Conservation (phyloP, 306 rosid genomes). For the Vigna radiata region DNA sequence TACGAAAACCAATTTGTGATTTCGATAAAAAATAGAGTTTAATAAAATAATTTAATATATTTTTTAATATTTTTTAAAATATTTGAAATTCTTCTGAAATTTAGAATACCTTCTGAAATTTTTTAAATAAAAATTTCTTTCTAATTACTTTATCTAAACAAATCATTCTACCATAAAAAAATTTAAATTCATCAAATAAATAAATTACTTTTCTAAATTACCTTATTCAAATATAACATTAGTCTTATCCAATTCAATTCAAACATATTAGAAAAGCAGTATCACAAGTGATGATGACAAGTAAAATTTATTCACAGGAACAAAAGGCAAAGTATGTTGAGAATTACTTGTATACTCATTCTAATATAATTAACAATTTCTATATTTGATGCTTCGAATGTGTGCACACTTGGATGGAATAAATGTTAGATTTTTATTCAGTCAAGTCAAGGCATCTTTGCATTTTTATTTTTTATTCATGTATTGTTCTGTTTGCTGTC, state of each 20-base stretch:
- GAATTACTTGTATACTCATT: neutral
- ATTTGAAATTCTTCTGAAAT: too few species aligned
- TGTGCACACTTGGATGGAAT: neutral
- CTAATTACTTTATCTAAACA: too few species aligned
- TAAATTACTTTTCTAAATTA: too few species aligned
- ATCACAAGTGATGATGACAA: neutral
- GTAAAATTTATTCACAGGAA: neutral
- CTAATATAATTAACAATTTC: neutral
- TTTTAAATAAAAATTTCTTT: too few species aligned
- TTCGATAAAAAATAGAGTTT: too few species aligned
- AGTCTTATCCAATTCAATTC: neutral
- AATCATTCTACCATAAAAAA: too few species aligned
- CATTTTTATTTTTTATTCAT: neutral
- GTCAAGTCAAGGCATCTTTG: neutral
- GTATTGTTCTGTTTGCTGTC: neutral
- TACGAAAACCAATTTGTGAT: too few species aligned
- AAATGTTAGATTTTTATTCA: neutral
- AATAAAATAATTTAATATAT: too few species aligned
- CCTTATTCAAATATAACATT: neutral
- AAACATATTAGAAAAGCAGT: neutral
- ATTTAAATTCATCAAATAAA: too few species aligned
- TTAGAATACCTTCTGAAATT: too few species aligned
- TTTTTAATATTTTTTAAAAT: too few species aligned
- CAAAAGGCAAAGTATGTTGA: neutral
- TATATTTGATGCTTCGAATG: neutral